phyloP scores from a whole-genome alignment of 805 yeast species.

The Myxozyma lipomycoides region DNA sequence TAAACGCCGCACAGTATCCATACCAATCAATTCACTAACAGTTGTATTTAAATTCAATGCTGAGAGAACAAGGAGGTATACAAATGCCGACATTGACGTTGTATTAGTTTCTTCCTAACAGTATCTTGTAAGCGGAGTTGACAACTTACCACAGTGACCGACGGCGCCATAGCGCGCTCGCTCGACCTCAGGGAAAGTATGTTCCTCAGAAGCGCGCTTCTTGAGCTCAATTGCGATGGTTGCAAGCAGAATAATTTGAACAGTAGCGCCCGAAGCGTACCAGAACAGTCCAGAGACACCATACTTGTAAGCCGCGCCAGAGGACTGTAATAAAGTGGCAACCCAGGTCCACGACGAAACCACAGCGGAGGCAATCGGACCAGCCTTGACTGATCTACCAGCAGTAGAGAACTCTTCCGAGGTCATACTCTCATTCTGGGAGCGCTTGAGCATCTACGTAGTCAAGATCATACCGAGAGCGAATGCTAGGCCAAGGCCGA shows the following conservation, averaged over 20 bases:
- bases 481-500: slow-evolving; percentile 74
- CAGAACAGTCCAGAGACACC: slow-evolving; percentile 76
- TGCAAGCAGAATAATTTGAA: slow-evolving; percentile 82
- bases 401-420: slow-evolving; percentile 95
- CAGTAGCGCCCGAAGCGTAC: slow-evolving; percentile 90
- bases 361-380: slow-evolving; percentile 82
- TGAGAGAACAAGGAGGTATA: no score
- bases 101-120: no score
- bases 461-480: slow-evolving; percentile 35
- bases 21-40: no score
- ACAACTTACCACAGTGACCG: slow-evolving; percentile 49
- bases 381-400: slow-evolving; percentile 81
- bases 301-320: slow-evolving; percentile 70
- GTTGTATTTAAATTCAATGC: no score
- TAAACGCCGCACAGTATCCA: no score
- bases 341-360: slow-evolving; percentile 95
- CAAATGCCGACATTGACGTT: no score
- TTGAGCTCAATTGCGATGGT: slow-evolving; percentile 84
- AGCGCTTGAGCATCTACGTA: slow-evolving; percentile 44
- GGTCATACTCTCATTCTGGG: slow-evolving; percentile 80
- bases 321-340: slow-evolving; percentile 69
- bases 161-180: slow-evolving; percentile 73
- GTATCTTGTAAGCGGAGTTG: no score
- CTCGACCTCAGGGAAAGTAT: slow-evolving; percentile 83
- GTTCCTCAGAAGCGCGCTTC: slow-evolving; percentile 85